Conservation (phyloP, 257 asterid genomes). For the Perilla frutescens region DNA sequence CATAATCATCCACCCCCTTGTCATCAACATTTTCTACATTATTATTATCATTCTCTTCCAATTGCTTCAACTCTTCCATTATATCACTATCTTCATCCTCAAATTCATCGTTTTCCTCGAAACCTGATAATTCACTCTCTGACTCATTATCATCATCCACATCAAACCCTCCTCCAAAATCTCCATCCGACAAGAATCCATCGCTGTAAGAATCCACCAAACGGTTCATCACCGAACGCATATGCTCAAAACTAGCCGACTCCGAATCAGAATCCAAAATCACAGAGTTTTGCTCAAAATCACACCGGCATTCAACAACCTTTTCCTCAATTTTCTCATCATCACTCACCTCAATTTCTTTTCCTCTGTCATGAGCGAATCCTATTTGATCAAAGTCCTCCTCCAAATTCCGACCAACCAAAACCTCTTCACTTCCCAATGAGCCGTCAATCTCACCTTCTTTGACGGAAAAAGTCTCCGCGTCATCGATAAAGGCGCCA, state of each 20-base stretch:
- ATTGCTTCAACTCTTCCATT: slow-evolving; percentile 45
- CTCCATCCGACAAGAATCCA: slow-evolving; percentile 66
- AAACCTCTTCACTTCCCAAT: slow-evolving; percentile 25
- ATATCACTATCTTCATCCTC: slow-evolving; percentile 53
- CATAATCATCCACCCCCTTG: slow-evolving; percentile 31
- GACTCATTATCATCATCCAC: slow-evolving; percentile 25
- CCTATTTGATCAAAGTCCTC: slow-evolving; percentile 17
- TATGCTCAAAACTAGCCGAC: slow-evolving; percentile 41
- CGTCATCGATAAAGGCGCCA: slow-evolving; percentile 37
- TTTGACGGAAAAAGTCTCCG: slow-evolving; percentile 35
- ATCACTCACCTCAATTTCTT: slow-evolving; percentile 20
- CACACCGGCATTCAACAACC: slow-evolving; percentile 29
- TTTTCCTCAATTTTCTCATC: slow-evolving; percentile 28
- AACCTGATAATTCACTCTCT: slow-evolving; percentile 37
- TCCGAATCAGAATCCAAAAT: slow-evolving; percentile 48
- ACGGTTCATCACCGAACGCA: slow-evolving; percentile 38
- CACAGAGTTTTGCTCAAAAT: slow-evolving; percentile 28
- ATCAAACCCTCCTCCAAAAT: slow-evolving; percentile 51
- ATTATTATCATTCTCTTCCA: slow-evolving; percentile 38
- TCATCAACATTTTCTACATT: background rate
- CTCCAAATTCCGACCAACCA: slow-evolving; percentile 1
- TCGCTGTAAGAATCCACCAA: slow-evolving; percentile 48
- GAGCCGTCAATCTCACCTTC: slow-evolving; percentile 20
- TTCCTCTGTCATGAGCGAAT: slow-evolving; percentile 30
- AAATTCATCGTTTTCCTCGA: slow-evolving; percentile 43